These are phyloP conservation scores for Monosporascus sp. DNA, from an alignment of 2,329 filamentous ascomycete genomes.

Conservation along the genomic window DNA sequence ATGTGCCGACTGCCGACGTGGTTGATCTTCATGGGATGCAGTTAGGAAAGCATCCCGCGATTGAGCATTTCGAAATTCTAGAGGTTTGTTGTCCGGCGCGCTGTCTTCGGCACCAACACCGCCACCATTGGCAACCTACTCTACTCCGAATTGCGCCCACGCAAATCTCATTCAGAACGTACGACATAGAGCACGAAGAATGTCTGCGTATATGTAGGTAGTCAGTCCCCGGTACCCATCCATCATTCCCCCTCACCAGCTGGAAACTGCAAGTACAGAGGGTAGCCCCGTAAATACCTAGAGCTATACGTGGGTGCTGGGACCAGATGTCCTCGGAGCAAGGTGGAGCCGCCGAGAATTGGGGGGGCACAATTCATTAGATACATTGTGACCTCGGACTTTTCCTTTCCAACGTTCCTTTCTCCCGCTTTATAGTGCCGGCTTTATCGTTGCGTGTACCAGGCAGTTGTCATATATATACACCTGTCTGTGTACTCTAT, in stretches of 20 bases:
- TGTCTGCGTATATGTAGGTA: no score
- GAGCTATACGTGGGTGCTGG: no score
- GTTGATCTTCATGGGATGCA: no score
- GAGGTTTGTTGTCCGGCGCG: no score
- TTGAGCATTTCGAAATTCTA: not conserved
- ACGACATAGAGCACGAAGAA: no score
- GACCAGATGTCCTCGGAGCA: slow-evolving; percentile 3
- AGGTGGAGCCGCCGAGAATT: slow-evolving; percentile 10
- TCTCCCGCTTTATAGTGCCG: not conserved
- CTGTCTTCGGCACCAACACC: no score
- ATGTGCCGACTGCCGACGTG: not conserved
- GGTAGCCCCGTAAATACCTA: no score
- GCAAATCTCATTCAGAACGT: no score
- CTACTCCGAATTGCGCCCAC: no score
- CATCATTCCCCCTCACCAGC: not conserved
- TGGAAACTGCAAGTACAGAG: not conserved
- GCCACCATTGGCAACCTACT: no score
- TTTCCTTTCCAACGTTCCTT: not conserved
- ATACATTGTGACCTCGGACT: not conserved
- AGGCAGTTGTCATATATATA: no score
- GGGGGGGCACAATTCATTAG: slow-evolving; percentile 2
- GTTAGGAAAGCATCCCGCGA: not conserved
- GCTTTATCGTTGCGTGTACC: not conserved
- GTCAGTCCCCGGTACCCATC: not conserved
- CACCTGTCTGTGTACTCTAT: no score